Base-by-base conservation (phyloP, 2,329 filamentous ascomycete species). In the Exophiala lecanii-corni region DNA sequence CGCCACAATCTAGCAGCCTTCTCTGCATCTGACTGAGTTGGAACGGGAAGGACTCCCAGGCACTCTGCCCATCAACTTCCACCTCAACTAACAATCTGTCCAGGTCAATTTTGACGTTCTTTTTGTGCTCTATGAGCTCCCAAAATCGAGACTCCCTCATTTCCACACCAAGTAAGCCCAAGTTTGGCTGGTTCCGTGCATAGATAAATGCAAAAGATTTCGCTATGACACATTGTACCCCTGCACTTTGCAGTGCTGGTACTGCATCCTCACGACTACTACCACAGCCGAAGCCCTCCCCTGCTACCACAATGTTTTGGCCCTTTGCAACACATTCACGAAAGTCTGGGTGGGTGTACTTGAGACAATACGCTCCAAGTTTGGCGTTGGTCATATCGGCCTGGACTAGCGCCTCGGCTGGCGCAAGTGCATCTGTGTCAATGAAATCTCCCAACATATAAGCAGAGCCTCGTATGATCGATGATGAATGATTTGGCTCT, bases 151-250 rank as follows among this genome's bases (percentile, higher is more conserved):
- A 13, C 7, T 17, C 16, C 13, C 15, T 7, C 30, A 33, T 33
- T 17, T 33, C 30, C 6, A 33, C 7, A 13, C 68, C 68, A 16
- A 72, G 47, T 1, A 73, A 60, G 0, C 70, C 70, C 0, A 72
- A 52, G 25, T 60, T 69, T 0, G 69, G 66, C 58, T 69, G 64
- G 52, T 73, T 73, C 1, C 68, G 62, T 5, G 58, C 58, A 41
- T 68, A 72, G 45, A 73, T 72, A 53, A 72, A 73, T 0, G 66
- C 62, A 42, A 71, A 73, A 0, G 63, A 68, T 35, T 60, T 55
- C 1, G 68, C 70, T 41, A 72, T 70, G 1, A 72, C 66, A 43
- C 64, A 69, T 46, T 66, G 46, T 1, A 72, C 59, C 1, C 64
- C 64, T n/a, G 25, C 30, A 56, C 63, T 65, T 16, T 62, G 44